Conservation (phyloP, 1,139 yeast species). For the Geotrichum bryndzae region DNA sequence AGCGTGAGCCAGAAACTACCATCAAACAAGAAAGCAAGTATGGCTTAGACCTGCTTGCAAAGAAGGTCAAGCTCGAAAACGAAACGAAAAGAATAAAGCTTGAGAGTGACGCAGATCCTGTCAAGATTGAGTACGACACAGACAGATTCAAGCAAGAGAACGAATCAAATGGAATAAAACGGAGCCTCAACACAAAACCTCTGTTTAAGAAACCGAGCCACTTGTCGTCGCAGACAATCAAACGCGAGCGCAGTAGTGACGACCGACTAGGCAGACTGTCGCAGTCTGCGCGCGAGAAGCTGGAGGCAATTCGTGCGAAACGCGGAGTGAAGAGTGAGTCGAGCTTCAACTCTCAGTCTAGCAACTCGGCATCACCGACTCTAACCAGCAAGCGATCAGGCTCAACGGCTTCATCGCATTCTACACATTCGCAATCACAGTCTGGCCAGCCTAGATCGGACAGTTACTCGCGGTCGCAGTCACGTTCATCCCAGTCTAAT, state of each 20-base stretch:
- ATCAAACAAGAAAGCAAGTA: slow-evolving; percentile 6
- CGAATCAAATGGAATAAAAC: background rate
- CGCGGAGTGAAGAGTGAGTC: slow-evolving; percentile 1
- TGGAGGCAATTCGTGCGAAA: slow-evolving; percentile 17
- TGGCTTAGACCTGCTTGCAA: slow-evolving; percentile 12
- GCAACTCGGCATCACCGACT: background rate
- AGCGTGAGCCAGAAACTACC: slow-evolving; percentile 9
- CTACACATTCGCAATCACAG: background rate
- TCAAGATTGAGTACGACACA: background rate
- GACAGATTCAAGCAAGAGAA: background rate
- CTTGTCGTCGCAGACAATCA: slow-evolving; percentile 2
- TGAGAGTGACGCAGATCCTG: slow-evolving; percentile 1
- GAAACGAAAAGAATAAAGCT: slow-evolving; percentile 1
- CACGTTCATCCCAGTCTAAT: background rate
- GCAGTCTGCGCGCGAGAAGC: slow-evolving; percentile 16
- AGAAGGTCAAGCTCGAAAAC: slow-evolving; percentile 14
- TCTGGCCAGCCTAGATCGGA: background rate
- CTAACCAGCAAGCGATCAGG: background rate
- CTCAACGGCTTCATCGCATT: background rate
- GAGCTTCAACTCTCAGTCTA: background rate
- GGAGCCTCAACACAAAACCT: slow-evolving; percentile 4
- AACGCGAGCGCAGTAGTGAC: slow-evolving; percentile 2
- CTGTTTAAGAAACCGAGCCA: slow-evolving; percentile 4
- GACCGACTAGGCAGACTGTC: slow-evolving; percentile 11
- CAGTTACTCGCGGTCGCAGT: background rate